These are phyloP conservation scores for Ustilago shanxiensis DNA, from an alignment of 1,284 basidiomycete genomes.

Conservation along the genomic window DNA sequence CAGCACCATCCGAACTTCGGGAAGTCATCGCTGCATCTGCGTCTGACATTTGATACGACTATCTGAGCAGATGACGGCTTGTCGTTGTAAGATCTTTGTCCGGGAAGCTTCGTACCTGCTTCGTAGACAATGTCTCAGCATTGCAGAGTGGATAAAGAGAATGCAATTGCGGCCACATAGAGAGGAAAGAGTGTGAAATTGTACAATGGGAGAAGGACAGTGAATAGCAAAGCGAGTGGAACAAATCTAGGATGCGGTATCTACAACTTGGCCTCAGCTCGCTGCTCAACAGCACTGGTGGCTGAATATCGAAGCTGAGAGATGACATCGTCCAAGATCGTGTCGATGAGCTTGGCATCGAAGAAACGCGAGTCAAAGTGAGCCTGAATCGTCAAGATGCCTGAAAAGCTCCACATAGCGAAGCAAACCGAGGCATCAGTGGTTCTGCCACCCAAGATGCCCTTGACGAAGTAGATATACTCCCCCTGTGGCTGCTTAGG, in stretches of 20 bases:
- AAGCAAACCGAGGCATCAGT: constrained; percentile 39
- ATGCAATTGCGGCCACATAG: background rate
- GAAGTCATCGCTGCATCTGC: too few species aligned
- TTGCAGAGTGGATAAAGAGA: background rate
- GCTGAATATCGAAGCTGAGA: constrained; percentile 17
- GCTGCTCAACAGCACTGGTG: constrained; percentile 1
- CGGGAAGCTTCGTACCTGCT: too few species aligned
- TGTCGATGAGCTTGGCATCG: constrained; percentile 28
- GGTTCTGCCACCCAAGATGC: constrained; percentile 20
- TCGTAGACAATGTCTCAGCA: too few species aligned
- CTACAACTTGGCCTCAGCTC: constrained; percentile 29
- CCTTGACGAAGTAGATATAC: constrained; percentile 8
- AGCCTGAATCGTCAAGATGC: constrained; percentile 22
- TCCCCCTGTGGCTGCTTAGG: constrained; percentile 14
- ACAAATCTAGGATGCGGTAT: background rate
- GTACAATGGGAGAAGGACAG: background rate
- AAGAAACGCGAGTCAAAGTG: constrained; percentile 42
- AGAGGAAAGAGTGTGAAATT: background rate
- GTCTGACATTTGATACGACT: too few species aligned
- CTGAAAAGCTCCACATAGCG: constrained; percentile 20
- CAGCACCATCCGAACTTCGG: too few species aligned
- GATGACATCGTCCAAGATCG: constrained; percentile 27
- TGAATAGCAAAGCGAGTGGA: background rate
- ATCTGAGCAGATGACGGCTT: too few species aligned
- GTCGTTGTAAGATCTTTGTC: too few species aligned